Conservation (phyloP, 2,329 filamentous ascomycete genomes). For the Trichoderma hamatum region DNA sequence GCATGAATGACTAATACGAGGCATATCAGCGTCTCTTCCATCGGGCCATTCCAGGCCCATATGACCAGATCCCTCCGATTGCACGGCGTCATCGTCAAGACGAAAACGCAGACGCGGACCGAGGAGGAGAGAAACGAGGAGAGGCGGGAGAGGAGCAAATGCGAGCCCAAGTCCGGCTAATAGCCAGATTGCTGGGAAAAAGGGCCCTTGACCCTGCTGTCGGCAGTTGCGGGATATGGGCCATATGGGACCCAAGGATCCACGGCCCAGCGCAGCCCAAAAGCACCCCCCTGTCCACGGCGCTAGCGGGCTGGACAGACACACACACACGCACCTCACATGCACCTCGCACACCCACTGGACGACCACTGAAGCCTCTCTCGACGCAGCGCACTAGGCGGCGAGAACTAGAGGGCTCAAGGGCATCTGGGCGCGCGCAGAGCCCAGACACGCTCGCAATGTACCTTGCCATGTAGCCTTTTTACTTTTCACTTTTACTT, state of each 20-base stretch:
- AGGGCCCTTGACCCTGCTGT: constrained; percentile 16
- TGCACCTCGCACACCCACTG: not conserved
- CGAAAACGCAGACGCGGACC: no score
- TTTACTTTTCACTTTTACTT: no score
- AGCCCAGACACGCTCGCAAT: no score
- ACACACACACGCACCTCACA: not conserved
- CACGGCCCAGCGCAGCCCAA: not conserved
- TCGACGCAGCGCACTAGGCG: no score
- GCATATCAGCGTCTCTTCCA: no score
- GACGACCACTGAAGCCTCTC: no score
- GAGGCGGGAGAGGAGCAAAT: not conserved
- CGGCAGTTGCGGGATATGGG: constrained; percentile 23
- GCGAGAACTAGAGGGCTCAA: no score
- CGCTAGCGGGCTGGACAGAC: not conserved
- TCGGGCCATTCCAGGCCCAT: no score
- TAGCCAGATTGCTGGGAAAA: constrained; percentile 13
- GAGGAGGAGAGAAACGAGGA: no score
- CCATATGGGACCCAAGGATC: not conserved
- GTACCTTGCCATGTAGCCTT: no score
- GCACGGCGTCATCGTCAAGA: no score
- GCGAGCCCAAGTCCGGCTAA: not conserved
- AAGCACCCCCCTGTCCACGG: not conserved
- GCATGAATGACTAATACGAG: no score
- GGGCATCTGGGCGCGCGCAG: not conserved
- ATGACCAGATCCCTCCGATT: not conserved